These are phyloP conservation scores for Euryodendron excelsum DNA, from an alignment of 148 eudicot genomes.

Conservation along the genomic window DNA sequence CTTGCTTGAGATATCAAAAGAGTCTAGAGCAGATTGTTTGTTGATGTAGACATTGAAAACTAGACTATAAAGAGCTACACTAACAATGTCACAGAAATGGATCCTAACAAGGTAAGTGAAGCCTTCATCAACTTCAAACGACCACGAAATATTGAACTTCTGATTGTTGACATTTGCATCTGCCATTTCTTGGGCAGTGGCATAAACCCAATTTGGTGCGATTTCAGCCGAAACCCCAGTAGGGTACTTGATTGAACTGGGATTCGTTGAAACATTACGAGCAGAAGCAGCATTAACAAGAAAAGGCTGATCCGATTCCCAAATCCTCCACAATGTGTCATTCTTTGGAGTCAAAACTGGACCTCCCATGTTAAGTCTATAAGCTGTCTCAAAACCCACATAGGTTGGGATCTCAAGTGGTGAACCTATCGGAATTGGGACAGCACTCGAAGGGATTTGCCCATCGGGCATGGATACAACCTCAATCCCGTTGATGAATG, in stretches of 20 bases:
- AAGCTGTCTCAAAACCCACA: conserved; percentile 17
- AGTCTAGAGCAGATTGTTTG: conserved; percentile 11
- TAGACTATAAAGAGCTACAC: conserved; percentile 7
- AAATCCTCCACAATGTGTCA: conserved; percentile 28
- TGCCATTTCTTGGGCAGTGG: conserved; percentile 30
- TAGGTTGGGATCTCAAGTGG: background rate
- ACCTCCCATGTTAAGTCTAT: conserved; percentile 33
- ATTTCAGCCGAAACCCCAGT: conserved; percentile 16
- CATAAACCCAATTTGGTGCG: conserved; percentile 29
- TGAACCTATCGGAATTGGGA: conserved; percentile 13
- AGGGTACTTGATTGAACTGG: conserved; percentile 18
- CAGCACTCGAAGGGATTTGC: conserved; percentile 11
- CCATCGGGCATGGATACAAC: conserved; percentile 20
- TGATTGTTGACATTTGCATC: conserved; percentile 19
- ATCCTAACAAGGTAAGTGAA: conserved; percentile 18
- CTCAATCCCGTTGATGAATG: conserved; percentile 22
- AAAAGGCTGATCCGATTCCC: conserved; percentile 29
- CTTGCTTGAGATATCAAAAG: conserved; percentile 19
- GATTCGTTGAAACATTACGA: conserved; percentile 4
- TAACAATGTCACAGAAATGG: conserved; percentile 31
- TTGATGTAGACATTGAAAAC: conserved; percentile 24
- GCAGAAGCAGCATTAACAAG: conserved; percentile 18
- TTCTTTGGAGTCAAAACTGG: conserved; percentile 15
- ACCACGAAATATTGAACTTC: conserved; percentile 23
- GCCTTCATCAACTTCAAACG: conserved; percentile 18